A percentile compares a stretch with the other conserved stretches of the same genome.
phyloP scores from a whole-genome alignment of 2,329 filamentous ascomycete species.

The Diaporthe citriasiana region DNA sequence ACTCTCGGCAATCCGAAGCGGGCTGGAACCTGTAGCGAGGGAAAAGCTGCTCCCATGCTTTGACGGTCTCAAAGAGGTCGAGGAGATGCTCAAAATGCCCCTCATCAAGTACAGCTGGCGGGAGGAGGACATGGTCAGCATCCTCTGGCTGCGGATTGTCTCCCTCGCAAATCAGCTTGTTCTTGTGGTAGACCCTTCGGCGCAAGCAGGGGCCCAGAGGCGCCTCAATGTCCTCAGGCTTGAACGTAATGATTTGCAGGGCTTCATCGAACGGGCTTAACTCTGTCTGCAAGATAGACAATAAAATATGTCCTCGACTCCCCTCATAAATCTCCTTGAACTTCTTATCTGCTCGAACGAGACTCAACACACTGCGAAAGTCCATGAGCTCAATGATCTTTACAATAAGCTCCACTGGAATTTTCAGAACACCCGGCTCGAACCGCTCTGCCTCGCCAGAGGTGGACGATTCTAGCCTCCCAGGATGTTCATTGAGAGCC shows the following conservation, averaged over 20 bases:
- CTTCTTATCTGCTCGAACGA: constrained; percentile 55
- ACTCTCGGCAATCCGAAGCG: constrained; percentile 60
- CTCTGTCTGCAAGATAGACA: constrained; percentile 58
- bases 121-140: constrained; percentile 5
- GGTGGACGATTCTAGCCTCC: neutral
- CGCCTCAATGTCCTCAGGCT: constrained; percentile 52
- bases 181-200: constrained; percentile 56
- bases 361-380: constrained; percentile 56
- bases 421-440: constrained; percentile 45
- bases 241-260: constrained; percentile 62
- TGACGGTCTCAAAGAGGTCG: constrained; percentile 51
- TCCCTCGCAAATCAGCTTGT: constrained; percentile 52
- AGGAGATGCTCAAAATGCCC: constrained; percentile 50
- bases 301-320: constrained; percentile 58
- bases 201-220: constrained; percentile 54
- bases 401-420: constrained; percentile 64
- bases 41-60: constrained; percentile 57
- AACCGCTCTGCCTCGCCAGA: neutral
- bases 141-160: constrained; percentile 4
- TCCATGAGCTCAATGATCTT: constrained; percentile 63
- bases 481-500: no score
- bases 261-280: constrained; percentile 62
- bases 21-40: constrained; percentile 56
- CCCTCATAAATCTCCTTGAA: constrained; percentile 58
- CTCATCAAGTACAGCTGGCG: constrained; percentile 42